Evolutionary conservation across 225 moss, liverwort and hornwort species (phyloP).

Genomic region (Neckera pumila): DNA sequence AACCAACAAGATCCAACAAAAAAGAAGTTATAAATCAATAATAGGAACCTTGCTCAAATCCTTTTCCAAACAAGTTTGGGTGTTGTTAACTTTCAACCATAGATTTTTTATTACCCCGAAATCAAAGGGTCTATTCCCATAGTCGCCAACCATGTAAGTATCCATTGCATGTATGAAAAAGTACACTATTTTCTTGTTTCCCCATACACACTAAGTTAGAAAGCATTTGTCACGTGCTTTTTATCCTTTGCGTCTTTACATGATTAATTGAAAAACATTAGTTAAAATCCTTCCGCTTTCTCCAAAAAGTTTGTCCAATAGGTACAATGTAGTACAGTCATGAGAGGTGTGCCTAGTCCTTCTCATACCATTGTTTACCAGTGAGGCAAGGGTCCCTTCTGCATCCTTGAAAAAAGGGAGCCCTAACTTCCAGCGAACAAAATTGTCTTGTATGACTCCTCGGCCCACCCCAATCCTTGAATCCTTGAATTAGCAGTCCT

Average conservation of each 20-base stretch:
- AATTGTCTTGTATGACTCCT: background rate
- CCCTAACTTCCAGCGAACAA: background rate
- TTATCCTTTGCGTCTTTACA: fast-evolving
- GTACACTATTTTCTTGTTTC: background rate
- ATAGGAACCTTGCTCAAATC: background rate
- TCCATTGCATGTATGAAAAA: background rate
- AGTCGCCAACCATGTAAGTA: too few relatives aligned
- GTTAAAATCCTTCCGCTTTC: background rate
- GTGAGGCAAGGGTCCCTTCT: too few relatives aligned
- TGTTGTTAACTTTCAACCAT: background rate
- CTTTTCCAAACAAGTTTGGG: background rate
- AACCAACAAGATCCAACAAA: background rate
- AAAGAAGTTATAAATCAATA: background rate
- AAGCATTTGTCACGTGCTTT: background rate
- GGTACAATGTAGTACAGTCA: background rate
- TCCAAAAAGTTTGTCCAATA: background rate
- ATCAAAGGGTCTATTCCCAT: background rate
- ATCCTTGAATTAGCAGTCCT: background rate
- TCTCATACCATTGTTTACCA: background rate
- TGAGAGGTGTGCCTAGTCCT: background rate
- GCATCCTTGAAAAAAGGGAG: background rate
- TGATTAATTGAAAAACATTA: background rate
- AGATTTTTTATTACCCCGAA: background rate
- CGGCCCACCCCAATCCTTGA: background rate
- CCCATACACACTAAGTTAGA: too few relatives aligned